Conservation (phyloP, 2,329 filamentous ascomycete genomes). For the Lecanicillium sp. region DNA sequence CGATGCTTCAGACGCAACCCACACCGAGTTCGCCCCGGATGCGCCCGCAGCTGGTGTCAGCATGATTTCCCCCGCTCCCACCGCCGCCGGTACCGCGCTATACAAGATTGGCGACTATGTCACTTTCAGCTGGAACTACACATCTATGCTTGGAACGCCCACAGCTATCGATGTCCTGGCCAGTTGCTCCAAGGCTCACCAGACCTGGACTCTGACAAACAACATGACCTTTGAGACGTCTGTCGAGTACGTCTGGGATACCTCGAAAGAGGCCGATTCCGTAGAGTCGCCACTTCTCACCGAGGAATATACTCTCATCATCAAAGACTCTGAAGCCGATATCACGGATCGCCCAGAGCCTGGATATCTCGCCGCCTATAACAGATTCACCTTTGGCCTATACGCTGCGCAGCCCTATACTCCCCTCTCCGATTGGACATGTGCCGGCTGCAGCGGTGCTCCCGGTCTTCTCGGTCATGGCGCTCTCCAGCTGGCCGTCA, state of each 20-base stretch:
- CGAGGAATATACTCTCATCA: constrained; percentile 51
- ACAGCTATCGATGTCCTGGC: constrained; percentile 53
- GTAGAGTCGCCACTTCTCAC: constrained; percentile 39
- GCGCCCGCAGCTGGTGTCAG: constrained; percentile 42
- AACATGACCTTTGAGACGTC: constrained; percentile 52
- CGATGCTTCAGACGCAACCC: constrained; percentile 17
- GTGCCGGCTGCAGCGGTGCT: constrained; percentile 49
- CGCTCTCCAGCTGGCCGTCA: constrained; percentile 40
- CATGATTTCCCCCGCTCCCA: constrained; percentile 43
- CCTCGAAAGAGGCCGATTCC: constrained; percentile 37
- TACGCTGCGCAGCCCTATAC: constrained; percentile 45
- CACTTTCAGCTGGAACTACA: constrained; percentile 60
- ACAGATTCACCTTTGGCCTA: constrained; percentile 47
- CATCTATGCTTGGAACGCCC: constrained; percentile 47
- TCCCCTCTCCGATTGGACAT: constrained; percentile 43
- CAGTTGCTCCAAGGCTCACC: constrained; percentile 41
- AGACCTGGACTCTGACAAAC: constrained; percentile 52
- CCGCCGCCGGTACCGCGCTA: constrained; percentile 35
- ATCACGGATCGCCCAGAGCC: constrained; percentile 41
- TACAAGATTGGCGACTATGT: constrained; percentile 54
- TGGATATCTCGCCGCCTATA: constrained; percentile 45
- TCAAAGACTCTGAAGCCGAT: constrained; percentile 48
- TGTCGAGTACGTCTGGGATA: constrained; percentile 51
- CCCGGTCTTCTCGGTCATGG: constrained; percentile 36
- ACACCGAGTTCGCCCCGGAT: constrained; percentile 34